Percentiles rank a stretch among this genome's conserved stretches.
phyloP scores from a whole-genome alignment of 2,329 filamentous ascomycete species.

The Bisporella sp. region DNA sequence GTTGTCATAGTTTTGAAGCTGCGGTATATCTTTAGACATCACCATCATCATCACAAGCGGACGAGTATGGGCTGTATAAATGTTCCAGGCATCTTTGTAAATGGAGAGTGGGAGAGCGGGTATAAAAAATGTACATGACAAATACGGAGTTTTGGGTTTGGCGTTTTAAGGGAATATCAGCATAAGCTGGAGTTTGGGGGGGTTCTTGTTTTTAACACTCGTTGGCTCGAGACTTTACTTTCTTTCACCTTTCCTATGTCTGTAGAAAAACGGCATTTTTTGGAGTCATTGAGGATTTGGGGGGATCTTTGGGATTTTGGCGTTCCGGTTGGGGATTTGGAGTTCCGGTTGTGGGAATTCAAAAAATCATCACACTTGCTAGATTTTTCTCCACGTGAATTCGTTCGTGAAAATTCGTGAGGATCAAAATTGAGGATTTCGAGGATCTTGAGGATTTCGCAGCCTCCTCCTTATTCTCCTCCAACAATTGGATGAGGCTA shows the following conservation, averaged over 20 bases:
- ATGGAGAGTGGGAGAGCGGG: not conserved
- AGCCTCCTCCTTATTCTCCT: not conserved
- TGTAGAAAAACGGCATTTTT: not conserved
- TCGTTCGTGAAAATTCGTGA: not conserved
- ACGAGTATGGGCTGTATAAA: not conserved
- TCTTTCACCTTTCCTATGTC: not conserved
- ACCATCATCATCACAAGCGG: not conserved
- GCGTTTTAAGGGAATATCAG: not conserved
- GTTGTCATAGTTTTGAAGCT: not conserved
- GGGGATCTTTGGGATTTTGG: not conserved
- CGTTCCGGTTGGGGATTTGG: not conserved
- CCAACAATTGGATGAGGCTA: not conserved
- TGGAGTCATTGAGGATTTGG: not conserved
- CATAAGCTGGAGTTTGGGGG: not conserved
- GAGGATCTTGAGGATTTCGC: not conserved
- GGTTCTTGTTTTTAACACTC: not conserved
- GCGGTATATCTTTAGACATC: not conserved
- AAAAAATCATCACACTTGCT: not conserved
- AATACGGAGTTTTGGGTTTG: not conserved
- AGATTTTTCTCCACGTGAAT: not conserved
- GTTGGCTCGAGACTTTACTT: not conserved
- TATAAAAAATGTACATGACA: not conserved
- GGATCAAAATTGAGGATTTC: not conserved
- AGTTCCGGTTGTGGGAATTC: not conserved
- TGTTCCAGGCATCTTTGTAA: not conserved